These are phyloP conservation scores for Claviceps digitariae DNA, from an alignment of 2,329 filamentous ascomycete species.

Conservation along the genomic window DNA sequence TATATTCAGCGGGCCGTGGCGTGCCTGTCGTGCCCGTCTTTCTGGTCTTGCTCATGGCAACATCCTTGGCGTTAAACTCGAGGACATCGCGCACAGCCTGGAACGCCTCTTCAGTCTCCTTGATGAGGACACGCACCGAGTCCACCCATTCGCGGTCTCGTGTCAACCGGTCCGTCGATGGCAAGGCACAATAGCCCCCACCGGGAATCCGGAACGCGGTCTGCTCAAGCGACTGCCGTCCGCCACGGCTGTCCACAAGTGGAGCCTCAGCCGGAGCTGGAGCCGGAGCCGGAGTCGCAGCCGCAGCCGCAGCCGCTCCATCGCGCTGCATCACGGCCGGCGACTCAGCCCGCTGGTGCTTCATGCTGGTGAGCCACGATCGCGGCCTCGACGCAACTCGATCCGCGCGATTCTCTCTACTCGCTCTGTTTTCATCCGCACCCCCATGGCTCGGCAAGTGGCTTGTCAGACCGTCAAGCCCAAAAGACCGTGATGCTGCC, in stretches of 20 bases:
- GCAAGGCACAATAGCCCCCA: background rate
- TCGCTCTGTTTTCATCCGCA: background rate
- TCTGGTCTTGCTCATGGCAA: slow-evolving; percentile 11
- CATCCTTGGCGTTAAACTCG: slow-evolving; percentile 22
- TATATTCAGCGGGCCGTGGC: too few relatives aligned
- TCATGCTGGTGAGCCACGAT: slow-evolving; percentile 13
- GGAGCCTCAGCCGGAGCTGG: background rate
- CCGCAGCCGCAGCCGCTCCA: too few relatives aligned
- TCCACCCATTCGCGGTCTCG: slow-evolving; percentile 16
- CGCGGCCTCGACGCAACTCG: background rate
- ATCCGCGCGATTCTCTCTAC: background rate
- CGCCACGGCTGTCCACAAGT: background rate
- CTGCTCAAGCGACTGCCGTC: background rate
- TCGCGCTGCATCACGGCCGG: slow-evolving; percentile 19
- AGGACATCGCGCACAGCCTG: slow-evolving; percentile 29
- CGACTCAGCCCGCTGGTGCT: slow-evolving; percentile 7
- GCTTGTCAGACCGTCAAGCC: background rate
- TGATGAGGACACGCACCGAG: slow-evolving; percentile 31
- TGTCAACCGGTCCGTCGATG: background rate
- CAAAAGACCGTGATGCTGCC: background rate
- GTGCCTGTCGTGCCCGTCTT: slow-evolving; percentile 10
- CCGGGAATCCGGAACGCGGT: background rate
- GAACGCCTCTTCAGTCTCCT: slow-evolving; percentile 37
- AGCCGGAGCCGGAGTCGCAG: background rate
- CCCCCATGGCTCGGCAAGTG: background rate